Base-by-base conservation (phyloP, 2,329 filamentous ascomycete genomes). In the Ceratocystis smalleyi region DNA sequence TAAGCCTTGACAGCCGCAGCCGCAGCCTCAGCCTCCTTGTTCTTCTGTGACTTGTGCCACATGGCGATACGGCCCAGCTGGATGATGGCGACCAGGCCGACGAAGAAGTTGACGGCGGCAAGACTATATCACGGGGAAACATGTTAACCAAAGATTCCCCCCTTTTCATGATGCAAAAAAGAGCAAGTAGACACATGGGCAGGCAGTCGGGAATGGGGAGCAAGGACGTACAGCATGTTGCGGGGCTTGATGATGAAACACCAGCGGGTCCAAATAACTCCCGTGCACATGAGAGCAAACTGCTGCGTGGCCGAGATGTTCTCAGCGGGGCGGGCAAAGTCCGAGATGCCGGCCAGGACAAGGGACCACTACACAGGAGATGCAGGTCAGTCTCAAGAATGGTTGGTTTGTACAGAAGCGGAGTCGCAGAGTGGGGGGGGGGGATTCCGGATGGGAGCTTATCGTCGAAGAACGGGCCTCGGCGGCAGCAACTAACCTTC, bases 201-300 rank as follows among this genome's bases (percentile, higher is more conserved):
- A 40, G 35, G 10, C 35, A 40, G 35, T 59, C 17, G 45, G 17
- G 5, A n/a, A 57, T n/a, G 8, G 27, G 57, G 5, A 6, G 35
- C 40, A 17, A 12, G 49, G 5, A 77, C 85, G 59, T 78, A 90
- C 86, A 96, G 87, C 72, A 91, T 78, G 81, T 99, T 99, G 77
- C 85, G 85, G 65, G 94, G 94, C 76, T 85, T 91, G 77, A 99
- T 99, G 75, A 99, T 88, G 73, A 97, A 81, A 81, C 94, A 99
- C 94, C 94, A 99, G 69, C 94, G 84, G 57, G 94, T 99, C 94
- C 94, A 99, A 81, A 99, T 99, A 69, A 88, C 77, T 69, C 94
- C 94, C 8, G 94, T 99, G 70, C 85, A 85, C 73, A 89, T 94
- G 70, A 99, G 83, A 66, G 94, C 92, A 61, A 80, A 80, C 78